Evolutionary conservation across 2,329 filamentous ascomycete genomes (phyloP).

Genomic region (Aspergillus brunneoviolaceus): DNA sequence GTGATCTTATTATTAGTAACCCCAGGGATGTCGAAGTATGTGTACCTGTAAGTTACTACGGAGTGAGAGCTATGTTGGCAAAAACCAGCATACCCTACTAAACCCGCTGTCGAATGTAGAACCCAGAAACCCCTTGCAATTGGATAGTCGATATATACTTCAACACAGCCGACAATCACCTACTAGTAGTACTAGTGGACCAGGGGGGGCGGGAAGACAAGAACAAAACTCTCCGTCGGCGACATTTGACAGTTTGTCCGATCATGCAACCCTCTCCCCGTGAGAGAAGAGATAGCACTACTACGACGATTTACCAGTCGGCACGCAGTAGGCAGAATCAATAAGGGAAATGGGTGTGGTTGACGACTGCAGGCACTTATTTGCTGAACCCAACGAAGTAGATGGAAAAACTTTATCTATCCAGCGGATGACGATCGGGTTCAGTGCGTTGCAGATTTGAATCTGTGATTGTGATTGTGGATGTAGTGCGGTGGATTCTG

Average conservation of each 20-base stretch:
- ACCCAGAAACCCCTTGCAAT: no score
- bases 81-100: no score
- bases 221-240: no score
- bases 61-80: no score
- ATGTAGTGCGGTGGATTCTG: not conserved
- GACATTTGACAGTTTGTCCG: no score
- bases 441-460: not conserved
- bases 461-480: not conserved
- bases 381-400: not conserved
- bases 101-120: not conserved
- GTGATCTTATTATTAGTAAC: not conserved
- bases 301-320: no score
- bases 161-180: no score
- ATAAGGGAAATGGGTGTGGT: not conserved
- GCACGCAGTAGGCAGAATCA: not conserved
- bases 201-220: no score
- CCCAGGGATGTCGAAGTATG: not conserved
- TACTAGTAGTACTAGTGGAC: no score
- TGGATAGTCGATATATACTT: no score
- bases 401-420: slow-evolving; percentile 1
- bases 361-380: not conserved
- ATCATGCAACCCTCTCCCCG: not conserved
- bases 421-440: slow-evolving; percentile 2
- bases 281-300: not conserved
- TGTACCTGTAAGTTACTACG: no score